Conservation (phyloP, 495 filamentous ascomycete genomes). For the Tuber microsphaerosporum region DNA sequence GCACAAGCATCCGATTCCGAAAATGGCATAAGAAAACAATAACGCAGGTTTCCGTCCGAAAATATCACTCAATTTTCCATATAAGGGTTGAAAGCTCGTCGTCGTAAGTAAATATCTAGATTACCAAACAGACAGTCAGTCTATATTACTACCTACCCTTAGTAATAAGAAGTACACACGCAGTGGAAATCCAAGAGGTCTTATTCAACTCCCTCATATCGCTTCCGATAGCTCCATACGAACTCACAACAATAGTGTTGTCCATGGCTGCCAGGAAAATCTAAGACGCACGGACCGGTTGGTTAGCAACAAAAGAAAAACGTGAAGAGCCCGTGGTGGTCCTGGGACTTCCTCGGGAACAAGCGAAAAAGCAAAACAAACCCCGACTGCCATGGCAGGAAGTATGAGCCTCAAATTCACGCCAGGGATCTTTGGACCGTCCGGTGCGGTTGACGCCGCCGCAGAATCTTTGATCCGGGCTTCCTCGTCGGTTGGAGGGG, state of each 20-base stretch:
- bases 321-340: neutral
- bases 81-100: constrained; percentile 71
- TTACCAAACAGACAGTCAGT: neutral
- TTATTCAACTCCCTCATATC: constrained; percentile 70
- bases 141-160: neutral
- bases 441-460: neutral
- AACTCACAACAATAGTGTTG: constrained; percentile 73
- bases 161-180: constrained; percentile 42
- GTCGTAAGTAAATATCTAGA: constrained; percentile 62
- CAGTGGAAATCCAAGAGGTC: constrained; percentile 80
- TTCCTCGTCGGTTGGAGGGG: constrained; percentile 5
- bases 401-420: constrained; percentile 50
- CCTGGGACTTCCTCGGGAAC: neutral
- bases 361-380: constrained; percentile 40
- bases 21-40: constrained; percentile 65
- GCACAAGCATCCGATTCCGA: constrained; percentile 64
- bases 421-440: constrained; percentile 36
- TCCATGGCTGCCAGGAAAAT: constrained; percentile 69
- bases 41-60: constrained; percentile 73
- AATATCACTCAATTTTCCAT: constrained; percentile 72
- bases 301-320: constrained; percentile 8
- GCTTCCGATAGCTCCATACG: constrained; percentile 73
- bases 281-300: constrained; percentile 34
- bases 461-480: constrained; percentile 22
- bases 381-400: constrained; percentile 55